Percentiles rank a stretch among this genome's conserved stretches.
Conservation (phyloP, 2,329 filamentous ascomycete genomes). For the Talaromyces sp. region DNA sequence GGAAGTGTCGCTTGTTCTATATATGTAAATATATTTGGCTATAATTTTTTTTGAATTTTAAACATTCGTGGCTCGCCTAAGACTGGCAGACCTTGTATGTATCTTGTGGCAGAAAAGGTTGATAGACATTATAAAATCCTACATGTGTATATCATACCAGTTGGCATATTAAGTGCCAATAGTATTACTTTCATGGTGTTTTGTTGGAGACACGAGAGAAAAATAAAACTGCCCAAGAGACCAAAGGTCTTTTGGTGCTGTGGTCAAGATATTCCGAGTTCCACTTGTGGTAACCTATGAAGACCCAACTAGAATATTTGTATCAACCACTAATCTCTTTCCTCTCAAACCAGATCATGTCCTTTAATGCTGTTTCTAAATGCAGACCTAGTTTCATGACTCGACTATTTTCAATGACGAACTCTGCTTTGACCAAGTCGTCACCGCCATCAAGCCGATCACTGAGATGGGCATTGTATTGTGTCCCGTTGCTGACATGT, state of each 20-base stretch:
- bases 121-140: too few species aligned
- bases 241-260: too few species aligned
- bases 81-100: neutral
- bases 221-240: too few species aligned
- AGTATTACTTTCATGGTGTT: neutral
- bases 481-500: slow-evolving; percentile 22
- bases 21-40: neutral
- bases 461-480: slow-evolving; percentile 22
- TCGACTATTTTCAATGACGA: neutral
- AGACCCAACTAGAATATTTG: neutral
- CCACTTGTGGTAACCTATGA: too few species aligned
- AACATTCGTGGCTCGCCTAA: neutral
- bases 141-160: too few species aligned
- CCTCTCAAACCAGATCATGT: slow-evolving; percentile 4
- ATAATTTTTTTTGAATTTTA: neutral
- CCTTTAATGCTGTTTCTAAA: neutral
- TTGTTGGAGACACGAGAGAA: too few species aligned
- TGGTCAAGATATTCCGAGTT: too few species aligned
- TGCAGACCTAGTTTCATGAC: slow-evolving; percentile 2
- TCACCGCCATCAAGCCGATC: slow-evolving; percentile 1
- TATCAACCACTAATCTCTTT: neutral
- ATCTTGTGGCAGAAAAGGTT: too few species aligned
- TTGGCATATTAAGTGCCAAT: too few species aligned
- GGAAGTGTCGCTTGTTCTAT: too few species aligned
- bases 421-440: slow-evolving; percentile 3